These are phyloP conservation scores for Silene noctiflora DNA, from an alignment of 179 eudicot genomes.

Conservation along the genomic window DNA sequence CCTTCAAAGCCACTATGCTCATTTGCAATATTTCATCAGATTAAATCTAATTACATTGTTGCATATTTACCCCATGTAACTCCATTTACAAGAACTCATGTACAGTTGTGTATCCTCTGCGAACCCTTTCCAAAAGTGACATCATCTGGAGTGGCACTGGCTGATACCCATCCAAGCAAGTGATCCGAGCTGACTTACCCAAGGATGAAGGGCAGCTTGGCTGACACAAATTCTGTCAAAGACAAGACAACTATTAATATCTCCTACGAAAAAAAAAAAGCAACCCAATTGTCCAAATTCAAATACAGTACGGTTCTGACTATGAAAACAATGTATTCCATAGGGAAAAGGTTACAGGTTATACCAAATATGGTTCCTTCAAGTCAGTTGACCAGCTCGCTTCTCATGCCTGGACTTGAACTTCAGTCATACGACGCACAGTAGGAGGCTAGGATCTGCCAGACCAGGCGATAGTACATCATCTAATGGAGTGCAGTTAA, in stretches of 20 bases:
- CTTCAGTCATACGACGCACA: slow-evolving; percentile 12
- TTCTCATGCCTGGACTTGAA: slow-evolving; percentile 21
- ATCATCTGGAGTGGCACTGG: not conserved
- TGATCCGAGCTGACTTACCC: slow-evolving; percentile 1
- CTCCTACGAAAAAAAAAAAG: not conserved
- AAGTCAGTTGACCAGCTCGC: slow-evolving; percentile 22
- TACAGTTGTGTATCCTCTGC: slow-evolving; percentile 26
- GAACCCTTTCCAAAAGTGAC: slow-evolving; percentile 15
- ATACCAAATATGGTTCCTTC: slow-evolving; percentile 23
- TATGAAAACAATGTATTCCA: not conserved
- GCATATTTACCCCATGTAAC: slow-evolving; percentile 32
- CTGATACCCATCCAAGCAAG: slow-evolving; percentile 11
- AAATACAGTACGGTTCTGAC: not conserved
- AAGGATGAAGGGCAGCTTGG: slow-evolving; percentile 10
- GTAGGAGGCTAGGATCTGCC: slow-evolving; percentile 8
- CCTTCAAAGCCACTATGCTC: slow-evolving; percentile 35
- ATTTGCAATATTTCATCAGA: slow-evolving; percentile 22
- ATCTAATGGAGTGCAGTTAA: slow-evolving; percentile 4
- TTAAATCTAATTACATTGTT: slow-evolving; percentile 33
- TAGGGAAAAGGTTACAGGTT: not conserved
- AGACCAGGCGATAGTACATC: slow-evolving; percentile 19
- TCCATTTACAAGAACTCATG: slow-evolving; percentile 34
- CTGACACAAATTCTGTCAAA: slow-evolving; percentile 19
- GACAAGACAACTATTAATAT: not conserved
- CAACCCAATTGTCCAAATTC: not conserved